phyloP scores from a whole-genome alignment of 2,329 filamentous ascomycete species.

The Sporothrix sp. region DNA sequence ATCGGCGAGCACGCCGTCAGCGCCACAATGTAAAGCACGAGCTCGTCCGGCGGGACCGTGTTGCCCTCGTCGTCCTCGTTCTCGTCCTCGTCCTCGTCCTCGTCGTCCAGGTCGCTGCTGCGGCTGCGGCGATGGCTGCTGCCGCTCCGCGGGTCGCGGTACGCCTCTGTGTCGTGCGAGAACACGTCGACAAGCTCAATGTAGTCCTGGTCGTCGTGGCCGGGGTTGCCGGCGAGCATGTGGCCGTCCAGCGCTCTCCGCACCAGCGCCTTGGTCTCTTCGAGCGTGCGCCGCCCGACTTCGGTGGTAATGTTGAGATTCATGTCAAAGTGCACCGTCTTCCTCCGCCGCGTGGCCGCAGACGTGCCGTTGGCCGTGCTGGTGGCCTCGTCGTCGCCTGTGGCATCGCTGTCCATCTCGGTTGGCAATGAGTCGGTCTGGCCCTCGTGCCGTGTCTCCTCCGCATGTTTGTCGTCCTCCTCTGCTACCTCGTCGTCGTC shows the following conservation, averaged over 20 bases:
- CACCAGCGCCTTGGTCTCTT: constrained; percentile 47
- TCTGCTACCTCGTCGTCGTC: not conserved
- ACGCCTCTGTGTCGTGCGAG: constrained; percentile 36
- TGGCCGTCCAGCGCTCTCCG: constrained; percentile 47
- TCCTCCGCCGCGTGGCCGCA: constrained; percentile 42
- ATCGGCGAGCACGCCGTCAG: constrained; percentile 52
- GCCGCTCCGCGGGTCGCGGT: constrained; percentile 25
- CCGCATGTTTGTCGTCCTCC: not conserved
- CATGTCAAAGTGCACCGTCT: constrained; percentile 48
- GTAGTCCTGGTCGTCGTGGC: constrained; percentile 42
- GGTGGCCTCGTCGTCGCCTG: not conserved
- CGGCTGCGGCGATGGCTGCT: constrained; percentile 37
- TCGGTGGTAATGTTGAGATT: constrained; percentile 47
- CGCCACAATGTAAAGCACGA: constrained; percentile 53
- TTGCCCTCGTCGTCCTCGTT: constrained; percentile 34
- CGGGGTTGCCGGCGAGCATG: constrained; percentile 32
- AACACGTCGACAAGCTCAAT: constrained; percentile 53
- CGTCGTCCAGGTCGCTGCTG: constrained; percentile 32
- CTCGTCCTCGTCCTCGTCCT: too few species aligned
- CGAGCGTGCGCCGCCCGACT: constrained; percentile 42
- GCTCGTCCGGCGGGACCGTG: constrained; percentile 40
- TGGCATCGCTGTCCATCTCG: not conserved
- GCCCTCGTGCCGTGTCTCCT: not conserved
- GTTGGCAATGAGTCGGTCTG: not conserved
- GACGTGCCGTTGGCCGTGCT: not conserved